Evolutionary conservation across 768 basidiomycete species (phyloP).

Genomic region (Podaxis carcinomalis): DNA sequence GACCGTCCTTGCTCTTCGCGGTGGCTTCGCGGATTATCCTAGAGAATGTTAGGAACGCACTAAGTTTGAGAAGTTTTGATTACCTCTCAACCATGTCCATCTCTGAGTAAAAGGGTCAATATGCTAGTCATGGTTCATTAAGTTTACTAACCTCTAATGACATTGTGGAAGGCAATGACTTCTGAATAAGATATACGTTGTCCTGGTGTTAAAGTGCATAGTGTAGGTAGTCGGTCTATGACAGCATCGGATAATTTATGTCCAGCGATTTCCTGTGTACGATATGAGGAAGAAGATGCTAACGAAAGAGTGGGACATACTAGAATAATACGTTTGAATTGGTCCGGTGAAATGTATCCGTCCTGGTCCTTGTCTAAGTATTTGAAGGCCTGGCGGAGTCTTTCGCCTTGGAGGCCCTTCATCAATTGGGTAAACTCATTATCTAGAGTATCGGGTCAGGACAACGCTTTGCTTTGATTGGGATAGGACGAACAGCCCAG

Average conservation of each 20-base stretch:
- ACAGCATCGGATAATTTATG: conserved; percentile 96
- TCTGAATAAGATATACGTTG: conserved; percentile 94
- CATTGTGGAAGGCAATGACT: conserved; percentile 96
- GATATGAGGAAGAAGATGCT: conserved; percentile 1
- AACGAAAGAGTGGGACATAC: conserved; percentile 38
- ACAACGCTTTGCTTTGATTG: neutral
- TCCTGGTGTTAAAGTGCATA: conserved; percentile 86
- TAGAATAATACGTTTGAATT: conserved; percentile 94
- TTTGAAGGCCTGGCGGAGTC: conserved; percentile 93
- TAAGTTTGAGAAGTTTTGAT: conserved; percentile 10
- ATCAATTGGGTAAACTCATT: conserved; percentile 98
- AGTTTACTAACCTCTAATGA: conserved; percentile 67
- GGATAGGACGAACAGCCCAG: conserved; percentile 71
- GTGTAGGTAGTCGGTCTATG: conserved; percentile 86
- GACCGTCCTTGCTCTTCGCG: conserved; percentile 87
- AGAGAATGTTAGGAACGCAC: neutral
- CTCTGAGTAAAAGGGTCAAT: conserved; percentile 39
- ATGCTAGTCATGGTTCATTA: neutral
- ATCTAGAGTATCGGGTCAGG: conserved; percentile 40
- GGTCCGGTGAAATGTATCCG: conserved; percentile 89
- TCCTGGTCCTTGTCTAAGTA: conserved; percentile 86
- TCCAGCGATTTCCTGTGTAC: conserved; percentile 81
- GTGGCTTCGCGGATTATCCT: conserved; percentile 90
- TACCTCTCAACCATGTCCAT: conserved; percentile 97
- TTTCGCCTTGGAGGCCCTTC: conserved; percentile 98